These are phyloP conservation scores for Limnanthes douglasii DNA, from an alignment of 345 rosid species.

Conservation along the genomic window DNA sequence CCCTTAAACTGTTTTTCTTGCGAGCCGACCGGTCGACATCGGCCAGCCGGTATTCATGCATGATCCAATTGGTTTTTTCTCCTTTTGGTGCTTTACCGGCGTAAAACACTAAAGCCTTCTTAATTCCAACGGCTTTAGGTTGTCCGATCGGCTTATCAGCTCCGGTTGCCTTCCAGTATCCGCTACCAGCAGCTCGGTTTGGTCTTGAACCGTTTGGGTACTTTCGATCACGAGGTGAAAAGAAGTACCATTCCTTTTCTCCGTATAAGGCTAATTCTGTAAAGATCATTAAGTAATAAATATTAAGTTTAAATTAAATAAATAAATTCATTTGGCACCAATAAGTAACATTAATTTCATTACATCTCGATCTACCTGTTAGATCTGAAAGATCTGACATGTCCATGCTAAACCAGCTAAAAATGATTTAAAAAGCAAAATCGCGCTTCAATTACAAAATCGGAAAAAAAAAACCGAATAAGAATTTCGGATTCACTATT, in stretches of 20 bases:
- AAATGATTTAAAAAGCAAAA: too few species aligned
- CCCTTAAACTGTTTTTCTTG: constrained; percentile 78
- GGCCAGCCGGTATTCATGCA: constrained; percentile 95
- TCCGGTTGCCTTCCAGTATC: constrained; percentile 98
- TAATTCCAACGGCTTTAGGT: constrained; percentile 70
- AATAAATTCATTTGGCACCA: background rate
- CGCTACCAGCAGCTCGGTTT: constrained; percentile 78
- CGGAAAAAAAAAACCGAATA: too few species aligned
- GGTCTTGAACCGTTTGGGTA: constrained; percentile 96
- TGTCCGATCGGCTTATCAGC: constrained; percentile 91
- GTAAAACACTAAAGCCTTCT: constrained; percentile 86
- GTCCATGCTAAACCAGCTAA: too few species aligned
- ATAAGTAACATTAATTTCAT: too few species aligned
- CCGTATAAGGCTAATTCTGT: constrained; percentile 70
- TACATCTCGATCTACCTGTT: too few species aligned
- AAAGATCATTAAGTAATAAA: background rate
- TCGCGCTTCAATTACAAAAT: too few species aligned
- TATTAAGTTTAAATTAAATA: background rate
- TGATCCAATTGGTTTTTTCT: constrained; percentile 94
- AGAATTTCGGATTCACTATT: too few species aligned
- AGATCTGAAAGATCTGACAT: too few species aligned
- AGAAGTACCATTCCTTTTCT: constrained; percentile 95
- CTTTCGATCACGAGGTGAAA: constrained; percentile 77
- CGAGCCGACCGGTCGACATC: constrained; percentile 80
- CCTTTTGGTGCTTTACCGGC: constrained; percentile 80